Evolutionary conservation across 176 grass and related monocot species (phyloP), one percentile per base, ranked within the genome.

Genomic region (Phoenix dactylifera): DNA sequence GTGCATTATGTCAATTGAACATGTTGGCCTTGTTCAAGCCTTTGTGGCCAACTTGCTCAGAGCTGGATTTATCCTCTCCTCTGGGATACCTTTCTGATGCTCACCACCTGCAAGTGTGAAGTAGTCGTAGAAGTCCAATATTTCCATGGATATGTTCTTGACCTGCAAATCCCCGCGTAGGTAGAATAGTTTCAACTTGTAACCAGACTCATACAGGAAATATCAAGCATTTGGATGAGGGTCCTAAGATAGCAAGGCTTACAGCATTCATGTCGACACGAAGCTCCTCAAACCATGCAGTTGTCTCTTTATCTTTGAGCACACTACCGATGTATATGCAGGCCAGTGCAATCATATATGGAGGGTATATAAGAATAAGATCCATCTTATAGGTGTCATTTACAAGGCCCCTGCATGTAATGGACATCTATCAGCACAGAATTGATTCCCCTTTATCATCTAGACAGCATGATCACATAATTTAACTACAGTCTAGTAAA

Each of bases 351-450:
- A 98, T 98, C 87, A 92, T 98, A 71, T 88, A 87, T 12, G 93
- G 93, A 54, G 93, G 84, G 26, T 98, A 65, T 76, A 92, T 83
- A 48, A 92, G 81, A 77, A 98, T 92, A 67, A 98, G 84, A 62
- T 98, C 84, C 87, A 88, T 98, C 76, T 86, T 98, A 54, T 92
- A 97, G 51, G 87, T 97, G 71, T 92, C 93, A 71, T 98, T 92
- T 55, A 92, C 87, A 30, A 98, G 76, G 60, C 93, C 87, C 93
- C 93, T 98, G 59, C 72, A 83, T 51, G 57, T 66, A 60, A 51
- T 6, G 52, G 57, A 28, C 26, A 25, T 3, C 32, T 22, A 74
- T 68, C 32, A 80, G 64, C 51, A 51, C 2, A 32, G 49, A 44
- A 63, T 48, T 16, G 17, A 25, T 55, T 15, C 18, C 3, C 50